These are phyloP conservation scores for Nevesoporus exiguus DNA, from an alignment of 768 basidiomycete species.

Conservation along the genomic window DNA sequence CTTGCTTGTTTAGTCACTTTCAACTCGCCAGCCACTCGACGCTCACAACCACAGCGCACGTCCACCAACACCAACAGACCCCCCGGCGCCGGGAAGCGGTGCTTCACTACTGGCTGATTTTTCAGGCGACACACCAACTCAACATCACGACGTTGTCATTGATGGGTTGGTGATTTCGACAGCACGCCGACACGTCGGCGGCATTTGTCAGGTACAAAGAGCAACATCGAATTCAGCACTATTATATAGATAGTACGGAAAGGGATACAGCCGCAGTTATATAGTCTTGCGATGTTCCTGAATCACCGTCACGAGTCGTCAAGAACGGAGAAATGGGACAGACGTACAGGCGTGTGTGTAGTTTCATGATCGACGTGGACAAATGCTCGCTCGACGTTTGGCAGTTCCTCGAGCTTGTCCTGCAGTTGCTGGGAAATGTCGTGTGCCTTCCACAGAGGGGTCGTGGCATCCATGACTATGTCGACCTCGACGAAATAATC, in stretches of 20 bases:
- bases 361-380: conserved; percentile 95
- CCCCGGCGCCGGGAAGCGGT: too few relatives aligned
- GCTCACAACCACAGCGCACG: too few relatives aligned
- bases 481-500: conserved; percentile 95
- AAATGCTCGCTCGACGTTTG: conserved; percentile 89
- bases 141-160: not conserved
- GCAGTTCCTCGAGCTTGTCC: conserved; percentile 84
- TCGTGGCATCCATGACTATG: conserved; percentile 86
- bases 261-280: conserved; percentile 1
- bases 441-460: conserved; percentile 86
- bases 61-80: too few relatives aligned
- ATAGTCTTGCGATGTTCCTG: conserved; percentile 45
- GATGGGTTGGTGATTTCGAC: not conserved
- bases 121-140: too few relatives aligned
- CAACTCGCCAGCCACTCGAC: conserved; percentile 25
- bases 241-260: not conserved
- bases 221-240: not conserved
- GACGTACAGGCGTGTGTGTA: conserved; percentile 63
- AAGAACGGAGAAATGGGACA: not conserved
- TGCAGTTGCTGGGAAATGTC: conserved; percentile 81
- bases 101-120: too few relatives aligned
- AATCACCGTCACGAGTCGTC: not conserved
- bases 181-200: not conserved
- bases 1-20: conserved; percentile 31
- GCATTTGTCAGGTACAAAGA: not conserved